Conservation (phyloP, 768 basidiomycete species). For the Leccinum pellstonianum region DNA sequence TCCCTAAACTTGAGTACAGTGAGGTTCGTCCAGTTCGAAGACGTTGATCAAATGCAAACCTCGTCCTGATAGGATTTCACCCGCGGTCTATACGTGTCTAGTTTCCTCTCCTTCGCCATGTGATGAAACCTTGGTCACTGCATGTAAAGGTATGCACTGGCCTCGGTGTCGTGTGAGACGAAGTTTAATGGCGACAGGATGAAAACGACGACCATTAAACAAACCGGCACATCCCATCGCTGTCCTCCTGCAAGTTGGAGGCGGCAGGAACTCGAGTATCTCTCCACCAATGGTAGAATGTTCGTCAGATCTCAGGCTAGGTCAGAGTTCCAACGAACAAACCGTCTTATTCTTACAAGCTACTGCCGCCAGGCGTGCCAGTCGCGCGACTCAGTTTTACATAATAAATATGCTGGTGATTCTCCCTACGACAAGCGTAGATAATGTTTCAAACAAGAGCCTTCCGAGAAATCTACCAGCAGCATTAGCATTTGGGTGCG, state of each 20-base stretch:
- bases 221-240: not conserved
- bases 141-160: not conserved
- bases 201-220: not conserved
- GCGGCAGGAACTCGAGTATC: not conserved
- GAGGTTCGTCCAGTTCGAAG: too few relatives aligned
- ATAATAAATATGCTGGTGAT: not conserved
- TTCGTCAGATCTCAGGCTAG: not conserved
- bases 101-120: not conserved
- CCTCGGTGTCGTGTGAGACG: not conserved
- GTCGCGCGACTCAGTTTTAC: not conserved
- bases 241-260: too few relatives aligned
- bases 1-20: too few relatives aligned
- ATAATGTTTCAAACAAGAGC: slow-evolving; percentile 31
- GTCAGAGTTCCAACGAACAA: not conserved
- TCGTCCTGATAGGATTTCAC: not conserved
- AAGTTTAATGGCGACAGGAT: not conserved
- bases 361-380: not conserved
- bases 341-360: not conserved
- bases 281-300: not conserved
- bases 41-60: not conserved
- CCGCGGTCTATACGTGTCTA: not conserved
- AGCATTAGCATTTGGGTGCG: slow-evolving; percentile 6
- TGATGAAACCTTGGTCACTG: not conserved
- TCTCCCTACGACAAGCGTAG: slow-evolving; percentile 27
- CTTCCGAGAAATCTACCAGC: slow-evolving; percentile 24